These are phyloP conservation scores for Ogataea pilisensis DNA, from an alignment of 805 yeast species.

Conservation along the genomic window DNA sequence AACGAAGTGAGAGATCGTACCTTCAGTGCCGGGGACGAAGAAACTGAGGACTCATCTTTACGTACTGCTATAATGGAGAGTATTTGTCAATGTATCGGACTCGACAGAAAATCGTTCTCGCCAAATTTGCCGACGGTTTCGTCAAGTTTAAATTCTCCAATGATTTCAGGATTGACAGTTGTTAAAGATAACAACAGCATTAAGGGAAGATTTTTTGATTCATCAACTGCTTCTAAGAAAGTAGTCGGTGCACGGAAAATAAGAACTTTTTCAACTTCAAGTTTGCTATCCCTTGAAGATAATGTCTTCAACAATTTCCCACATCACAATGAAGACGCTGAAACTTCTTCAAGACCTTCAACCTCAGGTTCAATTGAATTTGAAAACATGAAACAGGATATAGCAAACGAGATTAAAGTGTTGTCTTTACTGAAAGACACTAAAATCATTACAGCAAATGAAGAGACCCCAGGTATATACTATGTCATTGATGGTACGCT, in stretches of 20 bases:
- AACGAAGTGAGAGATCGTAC: conserved; percentile 31
- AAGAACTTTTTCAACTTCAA: conserved; percentile 24
- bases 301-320: conserved; percentile 9
- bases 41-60: conserved; percentile 63
- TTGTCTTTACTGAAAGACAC: conserved; percentile 49
- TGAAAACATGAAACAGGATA: conserved; percentile 49
- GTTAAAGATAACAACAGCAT: conserved; percentile 3
- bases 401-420: conserved; percentile 58
- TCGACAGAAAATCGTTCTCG: conserved; percentile 34
- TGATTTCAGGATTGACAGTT: conserved; percentile 16
- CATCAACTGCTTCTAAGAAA: background rate
- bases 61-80: conserved; percentile 66
- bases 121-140: conserved; percentile 7
- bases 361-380: conserved; percentile 30
- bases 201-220: background rate
- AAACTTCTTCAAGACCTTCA: background rate
- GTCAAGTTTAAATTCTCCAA: conserved; percentile 21
- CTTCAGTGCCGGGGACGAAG: conserved; percentile 57
- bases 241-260: conserved; percentile 3
- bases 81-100: conserved; percentile 64
- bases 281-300: conserved; percentile 9
- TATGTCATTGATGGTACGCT: conserved; percentile 77
- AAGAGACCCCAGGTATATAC: conserved; percentile 67
- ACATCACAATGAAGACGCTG: conserved; percentile 5
- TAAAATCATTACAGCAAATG: conserved; percentile 58